Base-by-base conservation (phyloP, 2,329 filamentous ascomycete genomes). In the Immersiporthe knoxdaviesiana region DNA sequence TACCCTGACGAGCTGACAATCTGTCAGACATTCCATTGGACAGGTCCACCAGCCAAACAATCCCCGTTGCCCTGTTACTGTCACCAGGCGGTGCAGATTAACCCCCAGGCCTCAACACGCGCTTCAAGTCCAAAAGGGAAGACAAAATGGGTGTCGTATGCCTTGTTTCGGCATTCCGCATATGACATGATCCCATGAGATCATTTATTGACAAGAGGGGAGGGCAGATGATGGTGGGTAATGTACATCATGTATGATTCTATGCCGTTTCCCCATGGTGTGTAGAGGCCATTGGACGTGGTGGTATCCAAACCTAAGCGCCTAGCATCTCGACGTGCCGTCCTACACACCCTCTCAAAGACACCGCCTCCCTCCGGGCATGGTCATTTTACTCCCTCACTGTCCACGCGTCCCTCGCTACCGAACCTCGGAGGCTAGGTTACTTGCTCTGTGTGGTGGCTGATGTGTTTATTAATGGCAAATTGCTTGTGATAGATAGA, bases 401-500 rank as follows among this genome's bases (percentile, higher is more conserved):
- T 35, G 27, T 21, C 41, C 39, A 56, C 5, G 16, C 58, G 37
- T 30, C 50, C 30, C 14, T 56, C 35, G 63, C 63, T 44, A 56
- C 21, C 50, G 16, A 52, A 14, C 24, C n/a, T 35, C 21, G 27
- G 56, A 37, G 21, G 56, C 32, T 4, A 59, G 56, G 11, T 52
- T 56, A 24, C 24, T 27, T 14, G 35, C 44, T 35, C 41, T 37
- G 3, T 14, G 21, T n/a, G n/a, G n/a, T n/a, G 58, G 1, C 8
- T 35, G 8, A 39, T 16, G 37, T 54, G 63, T 56, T 50, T 65
- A 65, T 65, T 39, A 39, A 65, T 65, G 63, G 63, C 35, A 41
- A 4, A 4, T 35, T 16, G 32, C 5, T 14, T 32, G 18, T 54
- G n/a, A 2, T 56, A 39, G n/a, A 2, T 56, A 39, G 41, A 32